These are phyloP conservation scores for Daldinia childiae DNA, from an alignment of 495 filamentous ascomycete genomes.

Conservation along the genomic window DNA sequence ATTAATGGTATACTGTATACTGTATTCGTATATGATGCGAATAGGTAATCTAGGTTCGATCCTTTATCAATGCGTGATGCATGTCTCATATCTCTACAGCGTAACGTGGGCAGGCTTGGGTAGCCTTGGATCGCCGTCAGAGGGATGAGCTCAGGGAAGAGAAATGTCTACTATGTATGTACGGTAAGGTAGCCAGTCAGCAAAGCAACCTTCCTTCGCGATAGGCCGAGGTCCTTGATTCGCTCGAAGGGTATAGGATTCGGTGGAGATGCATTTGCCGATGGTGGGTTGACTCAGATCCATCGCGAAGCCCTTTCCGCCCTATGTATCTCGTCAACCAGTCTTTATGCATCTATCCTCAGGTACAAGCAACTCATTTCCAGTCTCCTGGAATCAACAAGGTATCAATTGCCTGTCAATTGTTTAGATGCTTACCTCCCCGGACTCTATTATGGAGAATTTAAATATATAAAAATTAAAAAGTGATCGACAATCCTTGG, in stretches of 20 bases:
- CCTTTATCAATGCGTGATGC: constrained; percentile 36
- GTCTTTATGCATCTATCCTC: constrained; percentile 17
- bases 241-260: constrained; percentile 28
- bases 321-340: constrained; percentile 31
- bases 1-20: constrained; percentile 15
- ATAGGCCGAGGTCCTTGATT: constrained; percentile 23
- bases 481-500: constrained; percentile 15
- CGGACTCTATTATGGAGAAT: constrained; percentile 7
- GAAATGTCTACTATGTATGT: no score
- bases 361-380: constrained; percentile 23
- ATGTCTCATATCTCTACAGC: constrained; percentile 31
- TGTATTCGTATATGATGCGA: neutral
- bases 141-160: constrained; percentile 24
- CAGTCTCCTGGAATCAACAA: constrained; percentile 30
- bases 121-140: constrained; percentile 18
- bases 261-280: constrained; percentile 43
- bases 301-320: constrained; percentile 35
- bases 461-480: constrained; percentile 10
- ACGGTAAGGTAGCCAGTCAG: constrained; percentile 30
- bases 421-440: constrained; percentile 8
- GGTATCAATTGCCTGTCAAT: constrained; percentile 9
- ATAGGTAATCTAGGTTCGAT: constrained; percentile 11
- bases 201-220: constrained; percentile 5
- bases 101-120: constrained; percentile 1
- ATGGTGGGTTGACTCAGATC: constrained; percentile 46